A percentile compares a stretch with the other conserved stretches of the same genome.
Conservation (phyloP, 176 grass and related monocot species). For the Paspalum notatum region DNA sequence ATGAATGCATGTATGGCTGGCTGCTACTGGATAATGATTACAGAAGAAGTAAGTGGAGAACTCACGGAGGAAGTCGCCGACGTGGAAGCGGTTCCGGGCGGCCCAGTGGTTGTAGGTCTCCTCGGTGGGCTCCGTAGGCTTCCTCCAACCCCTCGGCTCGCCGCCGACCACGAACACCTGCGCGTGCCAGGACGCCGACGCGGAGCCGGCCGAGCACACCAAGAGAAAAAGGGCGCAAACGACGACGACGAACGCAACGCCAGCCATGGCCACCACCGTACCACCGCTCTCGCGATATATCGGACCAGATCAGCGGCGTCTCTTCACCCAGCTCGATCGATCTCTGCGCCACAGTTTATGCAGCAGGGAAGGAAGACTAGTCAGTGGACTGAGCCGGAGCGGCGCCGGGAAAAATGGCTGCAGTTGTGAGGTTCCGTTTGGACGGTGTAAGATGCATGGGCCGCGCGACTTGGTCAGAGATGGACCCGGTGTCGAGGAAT, state of each 20-base stretch:
- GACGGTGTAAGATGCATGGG: background rate
- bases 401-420: background rate
- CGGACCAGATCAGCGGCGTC: background rate
- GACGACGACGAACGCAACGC: background rate
- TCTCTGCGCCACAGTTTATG: conserved; percentile 23
- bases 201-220: background rate
- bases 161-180: conserved; percentile 52
- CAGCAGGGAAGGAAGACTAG: background rate
- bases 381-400: conserved; percentile 7
- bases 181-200: background rate
- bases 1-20: too few species aligned
- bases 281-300: background rate
- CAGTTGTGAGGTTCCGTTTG: background rate
- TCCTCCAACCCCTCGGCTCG: conserved; percentile 44
- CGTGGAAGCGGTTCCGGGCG: conserved; percentile 56
- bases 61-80: conserved; percentile 75
- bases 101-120: conserved; percentile 89
- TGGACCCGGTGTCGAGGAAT: too few species aligned
- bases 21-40: too few species aligned
- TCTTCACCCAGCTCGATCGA: background rate
- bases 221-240: conserved; percentile 24
- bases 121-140: conserved; percentile 40
- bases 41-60: too few species aligned
- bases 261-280: conserved; percentile 34
- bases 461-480: conserved; percentile 7